phyloP scores from a whole-genome alignment of 805 yeast genomes.

The Kuraishia floccosa region DNA sequence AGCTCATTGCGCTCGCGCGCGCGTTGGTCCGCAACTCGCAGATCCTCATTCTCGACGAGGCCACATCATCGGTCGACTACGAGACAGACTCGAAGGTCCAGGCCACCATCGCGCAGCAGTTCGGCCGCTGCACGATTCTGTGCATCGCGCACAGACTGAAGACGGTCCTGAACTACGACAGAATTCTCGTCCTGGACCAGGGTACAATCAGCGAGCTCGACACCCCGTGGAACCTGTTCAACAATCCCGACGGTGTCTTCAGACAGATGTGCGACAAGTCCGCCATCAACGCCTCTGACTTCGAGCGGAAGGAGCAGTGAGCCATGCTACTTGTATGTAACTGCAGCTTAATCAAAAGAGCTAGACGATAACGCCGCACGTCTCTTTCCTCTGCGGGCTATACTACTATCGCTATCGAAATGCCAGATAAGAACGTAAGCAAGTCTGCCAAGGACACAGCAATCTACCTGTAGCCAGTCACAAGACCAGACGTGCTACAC shows the following conservation, averaged over 20 bases:
- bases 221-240: conserved; percentile 35
- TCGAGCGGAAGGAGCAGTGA: no score
- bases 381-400: no score
- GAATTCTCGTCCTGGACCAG: conserved; percentile 44
- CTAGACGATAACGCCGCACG: no score
- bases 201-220: conserved; percentile 48
- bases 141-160: conserved; percentile 66
- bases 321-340: no score
- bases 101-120: conserved; percentile 43
- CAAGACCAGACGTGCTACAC: conserved; percentile 32
- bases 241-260: conserved; percentile 28
- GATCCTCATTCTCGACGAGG: conserved; percentile 62
- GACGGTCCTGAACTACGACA: conserved; percentile 50
- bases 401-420: no score
- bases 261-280: conserved; percentile 40
- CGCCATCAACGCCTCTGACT: conserved; percentile 28
- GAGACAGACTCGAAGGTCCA: conserved; percentile 62
- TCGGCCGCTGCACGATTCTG: conserved; percentile 50
- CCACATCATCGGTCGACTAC: conserved; percentile 67
- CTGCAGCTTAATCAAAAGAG: no score
- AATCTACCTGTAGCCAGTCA: conserved; percentile 86
- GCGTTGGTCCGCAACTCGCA: conserved; percentile 56
- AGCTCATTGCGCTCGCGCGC: conserved; percentile 56
- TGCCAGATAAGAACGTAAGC: no score
- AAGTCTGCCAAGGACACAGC: conserved; percentile 31